Conservation (phyloP, 164 flowering plant species). For the Malania oleifera region DNA sequence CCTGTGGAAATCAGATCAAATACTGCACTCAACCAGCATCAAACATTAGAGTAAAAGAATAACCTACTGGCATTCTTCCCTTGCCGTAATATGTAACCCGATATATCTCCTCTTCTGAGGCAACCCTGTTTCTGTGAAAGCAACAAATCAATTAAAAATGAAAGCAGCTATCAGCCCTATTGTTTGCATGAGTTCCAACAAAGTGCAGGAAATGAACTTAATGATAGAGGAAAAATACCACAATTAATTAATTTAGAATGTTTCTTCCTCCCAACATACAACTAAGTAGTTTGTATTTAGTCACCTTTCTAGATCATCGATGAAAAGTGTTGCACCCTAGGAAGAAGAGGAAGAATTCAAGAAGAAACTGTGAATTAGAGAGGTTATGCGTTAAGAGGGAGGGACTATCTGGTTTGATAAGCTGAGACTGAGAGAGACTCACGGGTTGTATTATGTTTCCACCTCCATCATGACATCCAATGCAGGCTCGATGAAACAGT, state of each 20-base stretch:
- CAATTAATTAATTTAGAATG: too few species aligned
- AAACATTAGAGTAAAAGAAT: neutral
- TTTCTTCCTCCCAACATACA: too few species aligned
- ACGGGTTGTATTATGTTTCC: constrained; percentile 92
- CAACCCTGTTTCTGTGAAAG: constrained; percentile 65
- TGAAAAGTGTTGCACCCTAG: constrained; percentile 83
- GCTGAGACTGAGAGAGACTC: constrained; percentile 17
- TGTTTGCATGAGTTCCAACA: too few species aligned
- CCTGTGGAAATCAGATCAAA: constrained; percentile 31
- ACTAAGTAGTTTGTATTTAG: too few species aligned
- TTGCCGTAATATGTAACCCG: constrained; percentile 71
- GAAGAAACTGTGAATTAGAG: constrained; percentile 3
- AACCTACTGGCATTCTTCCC: constrained; percentile 87
- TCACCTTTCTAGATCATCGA: constrained; percentile 70
- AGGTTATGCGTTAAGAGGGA: neutral
- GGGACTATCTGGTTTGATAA: neutral
- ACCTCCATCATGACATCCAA: constrained; percentile 89
- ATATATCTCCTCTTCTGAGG: constrained; percentile 65
- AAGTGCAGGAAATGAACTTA: too few species aligned
- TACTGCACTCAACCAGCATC: neutral
- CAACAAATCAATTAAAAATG: neutral
- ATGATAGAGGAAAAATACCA: too few species aligned
- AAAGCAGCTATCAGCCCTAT: too few species aligned
- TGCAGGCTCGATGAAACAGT: constrained; percentile 63
- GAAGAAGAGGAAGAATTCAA: constrained; percentile 7